phyloP scores from a whole-genome alignment of 495 filamentous ascomycete species.

The Saxophila tyrrhenica region DNA sequence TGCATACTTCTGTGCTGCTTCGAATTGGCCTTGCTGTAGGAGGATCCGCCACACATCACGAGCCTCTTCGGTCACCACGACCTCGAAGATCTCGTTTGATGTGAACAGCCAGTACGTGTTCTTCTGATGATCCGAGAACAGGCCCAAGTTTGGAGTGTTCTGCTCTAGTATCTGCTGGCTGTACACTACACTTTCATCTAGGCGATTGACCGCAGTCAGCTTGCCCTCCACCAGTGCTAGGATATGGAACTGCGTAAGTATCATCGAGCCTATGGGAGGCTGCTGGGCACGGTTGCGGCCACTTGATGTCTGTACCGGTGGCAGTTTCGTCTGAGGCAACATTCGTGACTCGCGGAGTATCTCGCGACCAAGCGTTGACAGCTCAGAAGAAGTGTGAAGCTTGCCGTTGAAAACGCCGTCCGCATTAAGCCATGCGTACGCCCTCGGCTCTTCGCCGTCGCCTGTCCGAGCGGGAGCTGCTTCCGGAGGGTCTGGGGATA shows the following conservation, averaged over 20 bases:
- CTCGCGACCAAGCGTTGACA: conserved; percentile 49
- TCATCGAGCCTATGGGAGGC: conserved; percentile 66
- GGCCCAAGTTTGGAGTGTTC: conserved; percentile 63
- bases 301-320: conserved; percentile 49
- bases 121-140: conserved; percentile 80
- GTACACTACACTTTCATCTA: conserved; percentile 73
- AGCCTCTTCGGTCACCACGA: conserved; percentile 80
- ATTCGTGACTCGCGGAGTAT: conserved; percentile 62
- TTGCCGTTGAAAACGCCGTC: conserved; percentile 83
- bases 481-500: conserved; percentile 63
- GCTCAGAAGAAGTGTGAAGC: conserved; percentile 40
- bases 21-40: conserved; percentile 72
- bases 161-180: conserved; percentile 77
- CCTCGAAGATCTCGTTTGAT: conserved; percentile 77
- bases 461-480: conserved; percentile 29
- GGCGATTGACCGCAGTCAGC: conserved; percentile 70
- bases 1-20: conserved; percentile 74
- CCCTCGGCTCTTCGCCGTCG: conserved; percentile 44
- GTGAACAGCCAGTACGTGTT: conserved; percentile 97
- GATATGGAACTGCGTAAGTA: conserved; percentile 86
- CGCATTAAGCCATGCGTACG: conserved; percentile 81
- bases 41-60: conserved; percentile 91
- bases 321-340: conserved; percentile 58
- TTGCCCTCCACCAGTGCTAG: conserved; percentile 72
- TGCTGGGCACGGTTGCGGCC: conserved; percentile 53